Conservation (phyloP, 2,329 filamentous ascomycete genomes). For the Exophiala aquamarina region DNA sequence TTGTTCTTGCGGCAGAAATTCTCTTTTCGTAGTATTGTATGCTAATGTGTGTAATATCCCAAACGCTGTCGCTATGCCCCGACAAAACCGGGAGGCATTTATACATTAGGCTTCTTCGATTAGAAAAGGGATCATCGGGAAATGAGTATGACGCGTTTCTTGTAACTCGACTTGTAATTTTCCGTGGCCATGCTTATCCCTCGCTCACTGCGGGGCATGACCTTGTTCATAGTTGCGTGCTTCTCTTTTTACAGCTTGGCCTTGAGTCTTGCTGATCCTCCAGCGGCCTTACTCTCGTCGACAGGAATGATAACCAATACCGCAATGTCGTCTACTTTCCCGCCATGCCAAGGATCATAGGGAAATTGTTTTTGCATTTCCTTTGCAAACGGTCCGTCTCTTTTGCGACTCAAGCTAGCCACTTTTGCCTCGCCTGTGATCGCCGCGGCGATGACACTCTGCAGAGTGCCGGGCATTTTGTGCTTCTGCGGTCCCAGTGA, state of each 20-base stretch:
- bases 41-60: no score
- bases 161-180: no score
- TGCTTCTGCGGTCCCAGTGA: conserved; percentile 40
- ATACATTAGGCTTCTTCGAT: no score
- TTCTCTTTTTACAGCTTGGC: conserved; percentile 28
- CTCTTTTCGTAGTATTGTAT: no score
- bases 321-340: conserved; percentile 95
- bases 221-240: no score
- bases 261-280: conserved; percentile 12
- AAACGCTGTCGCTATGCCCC: no score
- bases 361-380: conserved; percentile 89
- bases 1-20: no score
- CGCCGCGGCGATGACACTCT: conserved; percentile 74
- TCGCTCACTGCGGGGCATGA: no score
- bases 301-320: conserved; percentile 77
- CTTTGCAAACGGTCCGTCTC: conserved; percentile 91
- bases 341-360: conserved; percentile 81
- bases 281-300: conserved; percentile 47
- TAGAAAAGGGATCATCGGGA: no score
- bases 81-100: no score
- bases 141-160: no score
- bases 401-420: conserved; percentile 75
- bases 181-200: no score
- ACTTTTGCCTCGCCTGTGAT: conserved; percentile 80
- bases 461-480: conserved; percentile 56